Conservation (phyloP, 2,329 filamentous ascomycete genomes). For the Paraphoma chrysanthemicola region DNA sequence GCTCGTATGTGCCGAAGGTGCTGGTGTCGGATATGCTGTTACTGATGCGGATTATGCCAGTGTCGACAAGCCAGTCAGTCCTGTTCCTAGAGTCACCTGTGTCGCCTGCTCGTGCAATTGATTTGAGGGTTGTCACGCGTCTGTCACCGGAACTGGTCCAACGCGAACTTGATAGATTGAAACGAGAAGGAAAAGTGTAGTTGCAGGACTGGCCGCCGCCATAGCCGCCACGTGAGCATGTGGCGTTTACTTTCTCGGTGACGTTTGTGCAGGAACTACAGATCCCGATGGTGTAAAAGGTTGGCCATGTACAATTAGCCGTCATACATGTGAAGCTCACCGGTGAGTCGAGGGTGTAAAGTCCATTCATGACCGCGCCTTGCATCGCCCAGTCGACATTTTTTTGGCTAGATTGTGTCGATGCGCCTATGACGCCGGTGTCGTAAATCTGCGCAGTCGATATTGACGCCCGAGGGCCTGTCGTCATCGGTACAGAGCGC, state of each 20-base stretch:
- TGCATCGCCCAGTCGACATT: conserved; percentile 3
- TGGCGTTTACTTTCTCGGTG: background rate
- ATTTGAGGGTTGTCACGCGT: background rate
- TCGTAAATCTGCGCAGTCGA: conserved; percentile 4
- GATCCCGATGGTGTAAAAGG: conserved; percentile 10
- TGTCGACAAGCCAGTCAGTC: conserved; percentile 1
- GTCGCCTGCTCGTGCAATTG: background rate
- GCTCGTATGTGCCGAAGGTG: background rate
- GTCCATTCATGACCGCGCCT: conserved; percentile 6
- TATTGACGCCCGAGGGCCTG: conserved; percentile 2
- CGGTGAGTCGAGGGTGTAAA: conserved; percentile 2
- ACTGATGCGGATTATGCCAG: background rate
- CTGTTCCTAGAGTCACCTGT: background rate
- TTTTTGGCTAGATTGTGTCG: background rate
- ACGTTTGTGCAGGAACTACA: conserved; percentile 9
- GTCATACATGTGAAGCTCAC: conserved; percentile 8
- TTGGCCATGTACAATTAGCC: conserved; percentile 12
- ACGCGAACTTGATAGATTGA: background rate
- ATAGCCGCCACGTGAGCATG: background rate
- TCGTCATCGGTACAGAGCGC: conserved; percentile 1
- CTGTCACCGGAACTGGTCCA: background rate
- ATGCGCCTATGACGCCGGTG: background rate
- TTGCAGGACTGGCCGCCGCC: background rate
- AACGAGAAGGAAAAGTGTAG: background rate
- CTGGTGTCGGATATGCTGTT: background rate